phyloP scores from a whole-genome alignment of 257 asterid species.

The Solanum gandarillasii region DNA sequence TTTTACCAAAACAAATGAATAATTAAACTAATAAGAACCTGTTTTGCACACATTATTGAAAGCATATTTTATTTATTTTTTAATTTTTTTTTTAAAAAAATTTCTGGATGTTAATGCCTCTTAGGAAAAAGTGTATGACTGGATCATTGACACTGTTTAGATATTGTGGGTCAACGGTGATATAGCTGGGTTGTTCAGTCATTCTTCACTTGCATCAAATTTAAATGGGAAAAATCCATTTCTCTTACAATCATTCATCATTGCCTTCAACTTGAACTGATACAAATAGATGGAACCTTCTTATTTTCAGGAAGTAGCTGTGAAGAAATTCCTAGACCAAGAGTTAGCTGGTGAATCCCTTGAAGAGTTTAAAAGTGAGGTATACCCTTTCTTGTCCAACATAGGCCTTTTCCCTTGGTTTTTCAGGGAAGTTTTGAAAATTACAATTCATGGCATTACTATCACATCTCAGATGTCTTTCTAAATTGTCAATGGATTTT shows the following conservation, averaged over 20 bases:
- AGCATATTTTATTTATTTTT: neutral
- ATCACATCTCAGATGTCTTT: neutral
- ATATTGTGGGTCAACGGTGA: neutral
- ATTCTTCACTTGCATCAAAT: neutral
- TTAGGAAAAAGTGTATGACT: neutral
- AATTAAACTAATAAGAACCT: neutral
- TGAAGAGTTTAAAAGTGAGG: constrained; percentile 96
- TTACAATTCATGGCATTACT: neutral
- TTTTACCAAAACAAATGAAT: neutral
- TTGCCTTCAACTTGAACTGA: neutral
- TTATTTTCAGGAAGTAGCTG: constrained; percentile 81
- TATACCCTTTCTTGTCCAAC: constrained; percentile 9
- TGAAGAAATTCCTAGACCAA: constrained; percentile 87
- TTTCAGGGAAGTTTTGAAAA: neutral
- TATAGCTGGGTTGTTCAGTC: neutral
- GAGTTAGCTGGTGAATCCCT: constrained; percentile 82
- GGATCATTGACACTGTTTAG: neutral
- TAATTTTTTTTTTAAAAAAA: no score
- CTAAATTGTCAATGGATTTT: neutral
- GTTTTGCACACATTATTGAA: neutral
- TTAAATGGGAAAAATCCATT: neutral
- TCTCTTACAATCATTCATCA: neutral
- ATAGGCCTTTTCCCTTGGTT: neutral
- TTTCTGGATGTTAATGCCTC: neutral
- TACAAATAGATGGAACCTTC: constrained; percentile 8